Base-by-base conservation (phyloP, 2,329 filamentous ascomycete species). In the Fusarium fujikuroi region DNA sequence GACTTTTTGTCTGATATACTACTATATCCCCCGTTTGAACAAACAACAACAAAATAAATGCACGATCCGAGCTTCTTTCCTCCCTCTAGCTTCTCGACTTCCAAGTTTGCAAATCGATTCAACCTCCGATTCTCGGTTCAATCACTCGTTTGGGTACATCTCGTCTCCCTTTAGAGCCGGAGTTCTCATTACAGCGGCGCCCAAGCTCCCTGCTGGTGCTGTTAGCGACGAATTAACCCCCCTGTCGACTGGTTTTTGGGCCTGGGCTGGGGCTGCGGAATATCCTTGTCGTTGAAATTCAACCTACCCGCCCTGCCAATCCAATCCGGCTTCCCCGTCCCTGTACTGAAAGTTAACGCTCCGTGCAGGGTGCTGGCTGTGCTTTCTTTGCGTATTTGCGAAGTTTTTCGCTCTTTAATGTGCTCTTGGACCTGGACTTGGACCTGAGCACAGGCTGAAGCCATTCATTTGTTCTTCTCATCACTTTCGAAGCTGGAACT, bases 311-410 rank as follows among this genome's bases (percentile, higher is more conserved):
- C 68, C 54, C 66, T 75, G 68, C 68, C 60, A 69, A 74, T 74
- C 72, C 75, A 69, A 74, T 74, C 72, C 75, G 75, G 75, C 69
- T 77, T 77, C 75, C 75, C 75, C 75, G 65, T 67, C 65, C 54
- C 63, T 61, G 46, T 68, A 46, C 21, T 36, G 32, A 66, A 53
- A 66, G 72, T 76, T 61, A 59, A 75, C 71, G 58, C 56, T 70
- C 47, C 56, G 60, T 57, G 73, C 75, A 76, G 69, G 75, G 75
- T 66, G 61, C 72, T 63, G 56, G 42, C 56, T 59, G 56, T 59
- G 42, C 56, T 50, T 43, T 59, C 66, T 56, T 65, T 63, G 73
- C 59, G 70, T 66, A 74, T 66, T 62, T 76, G 73, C 66, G 68
- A 77, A 77, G 53, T 77, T 74, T 76, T 69, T 67, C 58, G 64